These are phyloP conservation scores for Epicoccum sorghinum DNA, from an alignment of 2,329 filamentous ascomycete species.

Conservation along the genomic window DNA sequence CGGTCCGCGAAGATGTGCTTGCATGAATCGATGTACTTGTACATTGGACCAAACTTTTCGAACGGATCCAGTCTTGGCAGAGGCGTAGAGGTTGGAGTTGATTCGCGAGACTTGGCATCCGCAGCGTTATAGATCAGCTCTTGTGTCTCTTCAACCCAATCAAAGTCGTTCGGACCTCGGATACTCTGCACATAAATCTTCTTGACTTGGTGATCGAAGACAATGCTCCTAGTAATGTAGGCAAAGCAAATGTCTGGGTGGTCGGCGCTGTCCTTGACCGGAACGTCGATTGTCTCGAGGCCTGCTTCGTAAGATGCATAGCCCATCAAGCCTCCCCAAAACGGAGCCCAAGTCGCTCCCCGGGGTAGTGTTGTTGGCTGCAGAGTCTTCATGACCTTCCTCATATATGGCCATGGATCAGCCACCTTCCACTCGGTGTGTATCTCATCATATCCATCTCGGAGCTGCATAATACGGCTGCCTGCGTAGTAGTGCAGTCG, in stretches of 20 bases:
- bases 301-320: slow-evolving; percentile 87
- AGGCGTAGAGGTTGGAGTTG: slow-evolving; percentile 37
- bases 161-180: slow-evolving; percentile 47
- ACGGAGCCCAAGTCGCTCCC: slow-evolving; percentile 57
- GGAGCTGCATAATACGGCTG: slow-evolving; percentile 34
- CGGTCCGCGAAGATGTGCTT: slow-evolving; percentile 18
- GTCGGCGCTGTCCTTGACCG: slow-evolving; percentile 45
- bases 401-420: slow-evolving; percentile 50
- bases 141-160: slow-evolving; percentile 54
- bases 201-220: slow-evolving; percentile 73
- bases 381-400: slow-evolving; percentile 42
- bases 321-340: slow-evolving; percentile 84
- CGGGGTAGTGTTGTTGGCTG: slow-evolving; percentile 34
- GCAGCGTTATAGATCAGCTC: slow-evolving; percentile 40
- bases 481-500: slow-evolving; percentile 45
- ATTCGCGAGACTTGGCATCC: slow-evolving; percentile 35
- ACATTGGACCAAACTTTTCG: slow-evolving; percentile 33
- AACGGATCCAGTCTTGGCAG: slow-evolving; percentile 37
- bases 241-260: slow-evolving; percentile 74
- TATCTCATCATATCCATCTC: slow-evolving; percentile 35
- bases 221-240: slow-evolving; percentile 78
- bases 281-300: slow-evolving; percentile 64
- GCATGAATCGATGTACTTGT: slow-evolving; percentile 37
- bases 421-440: slow-evolving; percentile 33
- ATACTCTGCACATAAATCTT: slow-evolving; percentile 72